Conservation (phyloP, 306 rosid species). For the Pyrus communis region DNA sequence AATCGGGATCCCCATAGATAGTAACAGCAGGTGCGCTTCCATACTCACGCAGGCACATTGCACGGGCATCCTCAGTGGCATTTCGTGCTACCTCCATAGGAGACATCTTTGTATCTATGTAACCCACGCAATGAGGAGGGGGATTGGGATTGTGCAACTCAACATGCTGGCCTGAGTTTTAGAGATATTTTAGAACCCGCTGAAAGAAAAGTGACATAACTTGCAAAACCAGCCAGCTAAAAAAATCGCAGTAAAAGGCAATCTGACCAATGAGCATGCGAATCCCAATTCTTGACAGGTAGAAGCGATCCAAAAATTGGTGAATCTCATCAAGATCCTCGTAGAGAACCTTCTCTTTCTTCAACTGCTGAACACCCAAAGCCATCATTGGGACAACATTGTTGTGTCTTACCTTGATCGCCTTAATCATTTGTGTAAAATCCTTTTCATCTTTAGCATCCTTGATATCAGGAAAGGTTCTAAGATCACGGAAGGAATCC, state of each 20-base stretch:
- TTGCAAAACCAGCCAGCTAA: conserved; percentile 1
- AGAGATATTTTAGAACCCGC: conserved; percentile 15
- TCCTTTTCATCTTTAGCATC: conserved; percentile 52
- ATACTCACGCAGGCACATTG: conserved; percentile 74
- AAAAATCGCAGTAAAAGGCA: conserved; percentile 6
- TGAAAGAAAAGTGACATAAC: not conserved
- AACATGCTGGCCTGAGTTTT: conserved; percentile 84
- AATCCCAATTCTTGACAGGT: conserved; percentile 97
- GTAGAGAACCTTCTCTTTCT: conserved; percentile 47
- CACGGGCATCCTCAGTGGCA: conserved; percentile 87
- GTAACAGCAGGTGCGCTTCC: conserved; percentile 71
- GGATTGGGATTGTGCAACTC: conserved; percentile 96
- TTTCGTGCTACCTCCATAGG: conserved; percentile 65
- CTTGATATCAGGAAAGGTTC: conserved; percentile 74
- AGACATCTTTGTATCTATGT: conserved; percentile 86
- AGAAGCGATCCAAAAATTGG: conserved; percentile 87
- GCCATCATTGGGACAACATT: conserved; percentile 98
- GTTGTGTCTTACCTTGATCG: conserved; percentile 94
- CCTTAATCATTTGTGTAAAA: conserved; percentile 84
- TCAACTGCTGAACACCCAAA: conserved; percentile 89
- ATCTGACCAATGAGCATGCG: conserved; percentile 92
- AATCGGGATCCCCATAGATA: conserved; percentile 75
- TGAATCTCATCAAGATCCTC: conserved; percentile 76
- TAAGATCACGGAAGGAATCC: conserved; percentile 88
- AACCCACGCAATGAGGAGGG: conserved; percentile 68